Evolutionary conservation across 495 filamentous ascomycete species (phyloP).

Genomic region (Apodospora peruviana): DNA sequence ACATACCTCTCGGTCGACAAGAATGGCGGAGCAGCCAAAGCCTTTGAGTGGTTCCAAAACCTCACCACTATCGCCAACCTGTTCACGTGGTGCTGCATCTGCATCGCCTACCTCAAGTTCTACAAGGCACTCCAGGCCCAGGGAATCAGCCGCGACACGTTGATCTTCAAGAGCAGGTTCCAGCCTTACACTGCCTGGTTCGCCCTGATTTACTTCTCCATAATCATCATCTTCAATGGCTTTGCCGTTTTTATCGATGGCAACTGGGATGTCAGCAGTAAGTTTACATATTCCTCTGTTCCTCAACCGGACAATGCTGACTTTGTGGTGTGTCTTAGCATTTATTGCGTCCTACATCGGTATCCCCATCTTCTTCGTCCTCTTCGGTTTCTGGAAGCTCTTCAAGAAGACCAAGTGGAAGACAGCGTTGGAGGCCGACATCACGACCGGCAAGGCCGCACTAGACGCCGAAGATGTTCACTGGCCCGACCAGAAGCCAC

Average conservation of each 20-base stretch:
- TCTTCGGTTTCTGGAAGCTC: slow-evolving; percentile 35
- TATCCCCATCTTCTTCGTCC: slow-evolving; percentile 50
- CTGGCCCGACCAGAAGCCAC: slow-evolving; percentile 4
- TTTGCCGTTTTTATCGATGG: slow-evolving; percentile 58
- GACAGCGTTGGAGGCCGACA: slow-evolving; percentile 1
- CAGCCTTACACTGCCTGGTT: slow-evolving; percentile 52
- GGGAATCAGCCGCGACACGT: slow-evolving; percentile 35
- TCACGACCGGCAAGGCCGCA: slow-evolving; percentile 8
- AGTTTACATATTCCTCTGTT: slow-evolving; percentile 6
- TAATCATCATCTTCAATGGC: slow-evolving; percentile 56
- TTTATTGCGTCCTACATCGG: slow-evolving; percentile 63
- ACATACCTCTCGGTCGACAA: slow-evolving; percentile 44
- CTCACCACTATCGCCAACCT: slow-evolving; percentile 34
- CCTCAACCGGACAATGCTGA: slow-evolving; percentile 25
- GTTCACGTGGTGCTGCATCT: slow-evolving; percentile 51
- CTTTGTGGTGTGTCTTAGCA: background rate
- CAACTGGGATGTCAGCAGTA: slow-evolving; percentile 25
- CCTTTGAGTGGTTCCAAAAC: slow-evolving; percentile 53
- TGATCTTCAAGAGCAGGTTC: slow-evolving; percentile 46
- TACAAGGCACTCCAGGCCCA: slow-evolving; percentile 47
- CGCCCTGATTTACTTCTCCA: slow-evolving; percentile 40
- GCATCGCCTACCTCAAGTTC: slow-evolving; percentile 57
- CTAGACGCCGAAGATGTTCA: slow-evolving; percentile 10
- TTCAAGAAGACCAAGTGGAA: slow-evolving; percentile 6
- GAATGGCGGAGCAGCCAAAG: slow-evolving; percentile 37